phyloP scores from a whole-genome alignment of 1,139 yeast genomes.

The Blastobotrys aristatus region DNA sequence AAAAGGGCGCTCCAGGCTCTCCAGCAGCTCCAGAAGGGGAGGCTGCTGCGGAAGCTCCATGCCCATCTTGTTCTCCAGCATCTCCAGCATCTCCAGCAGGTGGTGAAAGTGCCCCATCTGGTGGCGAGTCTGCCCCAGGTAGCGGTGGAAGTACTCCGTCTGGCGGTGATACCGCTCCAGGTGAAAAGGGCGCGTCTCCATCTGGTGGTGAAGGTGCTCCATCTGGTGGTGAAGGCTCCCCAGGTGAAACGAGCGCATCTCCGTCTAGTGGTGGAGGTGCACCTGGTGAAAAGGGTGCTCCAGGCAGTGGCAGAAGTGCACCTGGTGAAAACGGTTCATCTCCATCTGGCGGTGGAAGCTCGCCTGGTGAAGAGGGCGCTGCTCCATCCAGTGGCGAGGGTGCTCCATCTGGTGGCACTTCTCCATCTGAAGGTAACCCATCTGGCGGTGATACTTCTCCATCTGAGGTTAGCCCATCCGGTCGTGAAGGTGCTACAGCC shows the following conservation, averaged over 20 bases:
- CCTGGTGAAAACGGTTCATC: not conserved
- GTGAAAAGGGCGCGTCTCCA: not conserved
- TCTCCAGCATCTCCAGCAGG: slow-evolving; percentile 3
- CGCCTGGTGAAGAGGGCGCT: not conserved
- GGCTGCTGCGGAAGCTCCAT: not conserved
- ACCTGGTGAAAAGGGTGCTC: too few relatives aligned
- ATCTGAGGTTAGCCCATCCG: too few relatives aligned
- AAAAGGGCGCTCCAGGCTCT: slow-evolving; percentile 7
- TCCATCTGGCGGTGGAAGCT: not conserved
- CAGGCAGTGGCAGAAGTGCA: not conserved
- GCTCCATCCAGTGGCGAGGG: not conserved
- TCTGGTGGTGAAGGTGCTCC: not conserved
- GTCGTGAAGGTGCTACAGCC: too few relatives aligned
- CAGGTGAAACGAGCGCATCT: too few relatives aligned
- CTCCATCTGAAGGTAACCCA: not conserved
- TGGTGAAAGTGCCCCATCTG: not conserved
- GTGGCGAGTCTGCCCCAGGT: not conserved
- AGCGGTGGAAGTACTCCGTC: not conserved
- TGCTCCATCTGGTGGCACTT: not conserved
- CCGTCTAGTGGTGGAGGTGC: not conserved
- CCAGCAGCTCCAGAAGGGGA: not conserved
- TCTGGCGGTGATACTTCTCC: not conserved
- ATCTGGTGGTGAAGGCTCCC: not conserved
- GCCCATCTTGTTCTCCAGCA: not conserved
- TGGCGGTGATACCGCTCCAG: slow-evolving; percentile 1